phyloP scores from a whole-genome alignment of 2,329 filamentous ascomycete genomes.

The Dichotomopilus funicola region DNA sequence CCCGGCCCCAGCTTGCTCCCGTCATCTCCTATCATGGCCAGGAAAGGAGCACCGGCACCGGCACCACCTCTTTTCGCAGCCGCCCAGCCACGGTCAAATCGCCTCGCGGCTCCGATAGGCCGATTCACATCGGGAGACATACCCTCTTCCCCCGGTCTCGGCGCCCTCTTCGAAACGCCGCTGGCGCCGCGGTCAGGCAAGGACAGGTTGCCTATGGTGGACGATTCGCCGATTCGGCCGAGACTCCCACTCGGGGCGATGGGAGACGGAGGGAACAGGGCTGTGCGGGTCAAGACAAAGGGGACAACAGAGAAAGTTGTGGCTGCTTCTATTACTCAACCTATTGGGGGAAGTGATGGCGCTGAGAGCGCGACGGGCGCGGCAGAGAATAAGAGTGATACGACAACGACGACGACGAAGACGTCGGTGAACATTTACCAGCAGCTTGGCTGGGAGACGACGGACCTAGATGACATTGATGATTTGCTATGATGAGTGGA shows the following conservation, averaged over 20 bases:
- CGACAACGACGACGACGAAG: not conserved
- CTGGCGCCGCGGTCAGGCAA: slow-evolving; percentile 14
- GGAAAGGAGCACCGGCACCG: slow-evolving; percentile 12
- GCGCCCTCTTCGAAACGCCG: slow-evolving; percentile 26
- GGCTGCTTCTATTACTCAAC: no score
- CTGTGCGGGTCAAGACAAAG: not conserved
- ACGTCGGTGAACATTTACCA: slow-evolving; percentile 42
- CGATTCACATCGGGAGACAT: not conserved
- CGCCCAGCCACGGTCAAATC: not conserved
- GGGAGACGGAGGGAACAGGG: slow-evolving; percentile 3
- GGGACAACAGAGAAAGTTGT: not conserved
- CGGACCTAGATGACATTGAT: slow-evolving; percentile 44
- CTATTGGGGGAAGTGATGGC: slow-evolving; percentile 16
- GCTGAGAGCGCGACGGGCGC: not conserved
- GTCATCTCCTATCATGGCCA: slow-evolving; percentile 21
- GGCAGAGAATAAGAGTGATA: no score
- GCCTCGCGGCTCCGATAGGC: not conserved
- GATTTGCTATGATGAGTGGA: slow-evolving; percentile 20
- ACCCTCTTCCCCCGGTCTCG: slow-evolving; percentile 18
- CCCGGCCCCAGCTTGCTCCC: slow-evolving; percentile 5
- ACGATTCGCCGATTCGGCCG: slow-evolving; percentile 20
- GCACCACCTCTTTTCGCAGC: not conserved
- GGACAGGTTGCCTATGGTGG: slow-evolving; percentile 5
- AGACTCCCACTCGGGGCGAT: slow-evolving; percentile 7
- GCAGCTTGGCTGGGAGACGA: slow-evolving; percentile 49